phyloP scores from a whole-genome alignment of 2,329 filamentous ascomycete species.

The Cladobotryum mycophilum region DNA sequence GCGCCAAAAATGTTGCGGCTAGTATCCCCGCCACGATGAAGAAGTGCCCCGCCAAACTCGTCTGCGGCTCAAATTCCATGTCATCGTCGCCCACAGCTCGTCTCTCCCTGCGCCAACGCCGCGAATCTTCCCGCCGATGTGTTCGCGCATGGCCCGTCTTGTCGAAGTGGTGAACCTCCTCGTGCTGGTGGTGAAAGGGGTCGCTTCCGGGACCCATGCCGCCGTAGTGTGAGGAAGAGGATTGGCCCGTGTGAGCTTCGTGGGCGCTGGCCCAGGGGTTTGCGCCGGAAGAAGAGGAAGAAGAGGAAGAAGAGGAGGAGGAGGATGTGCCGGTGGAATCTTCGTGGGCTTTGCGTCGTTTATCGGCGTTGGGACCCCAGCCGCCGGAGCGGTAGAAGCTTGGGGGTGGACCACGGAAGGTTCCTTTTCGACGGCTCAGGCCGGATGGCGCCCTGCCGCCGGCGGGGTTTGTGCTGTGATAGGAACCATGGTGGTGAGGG shows the following conservation, averaged over 20 bases:
- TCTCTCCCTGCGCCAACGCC: constrained; percentile 29
- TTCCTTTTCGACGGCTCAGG: constrained; percentile 65
- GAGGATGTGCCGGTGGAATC: constrained; percentile 30
- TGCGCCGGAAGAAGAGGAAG: neutral
- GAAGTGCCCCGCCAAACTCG: constrained; percentile 40
- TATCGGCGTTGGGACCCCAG: constrained; percentile 61
- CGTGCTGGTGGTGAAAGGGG: constrained; percentile 40
- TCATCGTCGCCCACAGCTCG: constrained; percentile 34
- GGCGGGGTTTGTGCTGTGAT: constrained; percentile 54
- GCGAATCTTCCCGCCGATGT: constrained; percentile 56
- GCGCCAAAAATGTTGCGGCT: constrained; percentile 39
- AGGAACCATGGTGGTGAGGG: constrained; percentile 40
- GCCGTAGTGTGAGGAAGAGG: constrained; percentile 13
- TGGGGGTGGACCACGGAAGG: constrained; percentile 81
- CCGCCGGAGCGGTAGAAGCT: constrained; percentile 80
- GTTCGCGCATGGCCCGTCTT: constrained; percentile 64
- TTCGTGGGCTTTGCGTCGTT: constrained; percentile 50
- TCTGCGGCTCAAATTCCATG: constrained; percentile 36
- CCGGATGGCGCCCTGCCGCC: constrained; percentile 76
- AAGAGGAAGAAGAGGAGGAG: neutral
- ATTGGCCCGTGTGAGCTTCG: neutral
- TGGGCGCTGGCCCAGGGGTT: constrained; percentile 21
- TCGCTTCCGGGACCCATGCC: constrained; percentile 58
- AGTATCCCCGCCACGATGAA: constrained; percentile 44
- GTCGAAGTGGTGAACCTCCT: constrained; percentile 69